phyloP scores from a whole-genome alignment of 306 rosid genomes.

The Hylodesmum podocarpum region DNA sequence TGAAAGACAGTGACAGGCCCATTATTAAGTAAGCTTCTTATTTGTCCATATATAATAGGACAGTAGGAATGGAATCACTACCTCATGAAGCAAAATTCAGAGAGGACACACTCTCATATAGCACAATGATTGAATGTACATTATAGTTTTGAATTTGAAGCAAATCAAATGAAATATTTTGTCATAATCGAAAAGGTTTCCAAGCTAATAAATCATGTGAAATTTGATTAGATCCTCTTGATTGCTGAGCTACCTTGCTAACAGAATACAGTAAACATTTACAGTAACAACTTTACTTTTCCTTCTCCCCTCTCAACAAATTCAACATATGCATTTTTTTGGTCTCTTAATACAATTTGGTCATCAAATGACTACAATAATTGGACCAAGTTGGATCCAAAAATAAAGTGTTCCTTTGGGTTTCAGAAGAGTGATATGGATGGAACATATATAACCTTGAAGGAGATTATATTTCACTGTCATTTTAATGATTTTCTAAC shows the following conservation, averaged over 20 bases:
- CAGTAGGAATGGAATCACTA: slow-evolving; percentile 2
- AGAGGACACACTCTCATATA: neutral
- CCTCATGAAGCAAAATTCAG: neutral
- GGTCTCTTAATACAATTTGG: neutral
- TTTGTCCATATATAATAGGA: slow-evolving; percentile 13
- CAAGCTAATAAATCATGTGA: neutral
- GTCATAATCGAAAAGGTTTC: neutral
- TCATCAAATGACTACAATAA: neutral
- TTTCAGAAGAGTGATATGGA: neutral
- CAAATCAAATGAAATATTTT: neutral
- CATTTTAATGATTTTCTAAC: neutral
- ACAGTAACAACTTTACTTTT: neutral
- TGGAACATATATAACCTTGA: neutral
- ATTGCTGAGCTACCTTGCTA: neutral
- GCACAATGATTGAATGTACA: neutral
- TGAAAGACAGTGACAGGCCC: neutral
- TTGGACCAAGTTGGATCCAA: neutral
- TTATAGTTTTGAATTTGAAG: neutral
- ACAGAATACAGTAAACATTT: neutral
- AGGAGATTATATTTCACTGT: neutral
- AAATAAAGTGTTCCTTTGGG: neutral
- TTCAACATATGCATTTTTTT: neutral
- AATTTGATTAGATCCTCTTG: neutral
- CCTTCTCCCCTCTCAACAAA: neutral
- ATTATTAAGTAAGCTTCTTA: slow-evolving; percentile 24